Evolutionary conservation across 176 grass and related monocot species (phyloP).

Genomic region (Dactylis glomerata): DNA sequence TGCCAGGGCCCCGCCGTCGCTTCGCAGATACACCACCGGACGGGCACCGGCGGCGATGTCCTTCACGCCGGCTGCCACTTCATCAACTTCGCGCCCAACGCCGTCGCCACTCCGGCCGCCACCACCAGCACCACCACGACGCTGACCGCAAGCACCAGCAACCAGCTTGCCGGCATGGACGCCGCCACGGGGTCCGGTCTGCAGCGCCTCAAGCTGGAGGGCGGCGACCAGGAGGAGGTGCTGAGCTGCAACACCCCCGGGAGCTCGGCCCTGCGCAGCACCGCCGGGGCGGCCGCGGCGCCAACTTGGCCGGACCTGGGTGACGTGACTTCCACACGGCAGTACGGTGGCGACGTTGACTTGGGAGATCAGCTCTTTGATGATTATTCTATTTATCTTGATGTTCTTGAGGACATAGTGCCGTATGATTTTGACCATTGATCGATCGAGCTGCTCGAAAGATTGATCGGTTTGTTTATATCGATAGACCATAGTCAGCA

Average conservation of each 20-base stretch:
- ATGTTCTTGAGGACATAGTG: neutral
- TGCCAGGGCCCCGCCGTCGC: slow-evolving; percentile 42
- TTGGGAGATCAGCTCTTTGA: neutral
- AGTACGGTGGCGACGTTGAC: neutral
- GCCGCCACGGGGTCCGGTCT: neutral
- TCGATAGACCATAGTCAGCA: neutral
- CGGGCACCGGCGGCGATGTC: neutral
- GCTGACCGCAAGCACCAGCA: slow-evolving; percentile 1
- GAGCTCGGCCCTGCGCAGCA: slow-evolving; percentile 10
- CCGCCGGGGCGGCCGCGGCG: neutral
- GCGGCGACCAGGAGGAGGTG: slow-evolving; percentile 53
- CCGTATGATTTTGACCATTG: neutral
- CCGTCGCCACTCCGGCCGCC: neutral
- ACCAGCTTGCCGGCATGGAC: neutral
- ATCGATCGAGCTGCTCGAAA: neutral
- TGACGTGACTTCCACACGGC: slow-evolving; percentile 56
- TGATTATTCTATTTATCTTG: neutral
- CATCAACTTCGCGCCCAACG: slow-evolving; percentile 48
- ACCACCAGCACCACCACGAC: slow-evolving; percentile 23
- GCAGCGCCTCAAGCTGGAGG: slow-evolving; percentile 31
- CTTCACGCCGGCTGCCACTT: slow-evolving; percentile 24
- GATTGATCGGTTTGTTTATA: neutral
- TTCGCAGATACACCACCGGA: slow-evolving; percentile 3
- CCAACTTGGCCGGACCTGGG: slow-evolving; percentile 41
- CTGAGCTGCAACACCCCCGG: slow-evolving; percentile 59